Evolutionary conservation across 208 protist genomes (phyloP), one percentile per base, ranked within the genome.

Genomic region (Perkinsela sp.): DNA sequence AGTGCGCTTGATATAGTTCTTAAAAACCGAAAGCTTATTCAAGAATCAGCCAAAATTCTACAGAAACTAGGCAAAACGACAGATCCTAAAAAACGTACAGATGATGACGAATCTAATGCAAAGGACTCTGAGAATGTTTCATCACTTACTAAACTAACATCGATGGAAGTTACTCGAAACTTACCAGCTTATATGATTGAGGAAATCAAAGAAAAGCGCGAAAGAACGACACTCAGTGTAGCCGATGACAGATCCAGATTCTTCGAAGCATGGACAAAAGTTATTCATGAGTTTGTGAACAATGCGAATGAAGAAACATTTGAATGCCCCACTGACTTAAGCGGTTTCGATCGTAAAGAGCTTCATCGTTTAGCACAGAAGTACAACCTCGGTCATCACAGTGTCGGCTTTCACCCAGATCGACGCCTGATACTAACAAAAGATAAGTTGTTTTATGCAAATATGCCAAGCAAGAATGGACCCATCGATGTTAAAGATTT

Each of bases 341-440:
- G 68, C 48, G 74, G 75, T 13, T 83, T 85, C 68, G 86, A 90
- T 71, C 80, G 87, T 31, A 69, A 79, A 13, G 81, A 84, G 32
- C 75, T 93, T 29, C 87, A 93, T 72, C 71, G 48, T 1, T 69
- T 93, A 16, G 87, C 85, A 0, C 80, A 90, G 76, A 75, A 77
- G 69, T 91, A 85, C 78, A 90, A 90, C 67, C 74, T 93, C 13
- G 79, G 77, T 0, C 87, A 93, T 72, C 73, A 83, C 31, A 88
- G 81, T 6, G 72, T 67, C 31, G 84, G 83, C 13, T 32, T 67
- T 0, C 77, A 77, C 29, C 68, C 73, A 0, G 57, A 77, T 31
- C 80, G 87, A 29, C 75, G 76, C 32, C 77, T 93, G 66, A 72
- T 81, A 68, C 76, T 93, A 13, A 82, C 80, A 67, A 91, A 91